Base-by-base conservation (phyloP, 345 rosid genomes). In the Hypericum androsaemum region DNA sequence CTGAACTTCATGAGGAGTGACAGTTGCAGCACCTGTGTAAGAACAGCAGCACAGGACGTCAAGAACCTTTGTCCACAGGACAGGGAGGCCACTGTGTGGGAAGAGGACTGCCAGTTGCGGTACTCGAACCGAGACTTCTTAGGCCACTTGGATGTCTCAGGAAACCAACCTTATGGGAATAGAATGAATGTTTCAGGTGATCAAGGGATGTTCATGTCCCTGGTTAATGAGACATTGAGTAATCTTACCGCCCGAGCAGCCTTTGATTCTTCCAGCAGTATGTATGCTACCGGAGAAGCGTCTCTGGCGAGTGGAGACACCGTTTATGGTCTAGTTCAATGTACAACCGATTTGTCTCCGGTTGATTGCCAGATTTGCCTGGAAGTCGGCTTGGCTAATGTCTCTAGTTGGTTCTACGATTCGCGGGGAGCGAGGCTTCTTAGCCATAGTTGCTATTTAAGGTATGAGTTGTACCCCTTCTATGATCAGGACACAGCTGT, bases 381-480 rank as follows among this genome's bases (percentile, higher is more conserved):
- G 37, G 42, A 42, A 37, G 42, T 51, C 43, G 78, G 78, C n/a
- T 57, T 48, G 9, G 14, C 8, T 35, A 52, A 77, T 52, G 53
- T 67, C 54, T 44, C 53, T 7, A 57, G 35, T 3, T 47, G 63
- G 57, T 64, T 64, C 53, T 44, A 35, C 43, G 59, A 22, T 44
- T 71, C 73, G 7, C 47, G 58, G 1, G 78, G 81, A 5, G 76
- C 63, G 0, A 43, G 75, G 39, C 15, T 76, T 41, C 60, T 66
- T 6, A 70, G 78, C 64, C 71, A 57, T 1, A 72, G 75, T 54
- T 76, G 77, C 58, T 72, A 72, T 47, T 55, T 76, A 54, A 66
- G 80, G 54, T 76, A 72, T 22, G 73, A 76, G 50, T 52, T 72
- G 8, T 70, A 77, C 12, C 64, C 69, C 12, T 70, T 73, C 22